Percentiles rank a stretch among this genome's conserved stretches.
phyloP scores from a whole-genome alignment of 2,329 filamentous ascomycete species.

The Diaporthe citriasiana region DNA sequence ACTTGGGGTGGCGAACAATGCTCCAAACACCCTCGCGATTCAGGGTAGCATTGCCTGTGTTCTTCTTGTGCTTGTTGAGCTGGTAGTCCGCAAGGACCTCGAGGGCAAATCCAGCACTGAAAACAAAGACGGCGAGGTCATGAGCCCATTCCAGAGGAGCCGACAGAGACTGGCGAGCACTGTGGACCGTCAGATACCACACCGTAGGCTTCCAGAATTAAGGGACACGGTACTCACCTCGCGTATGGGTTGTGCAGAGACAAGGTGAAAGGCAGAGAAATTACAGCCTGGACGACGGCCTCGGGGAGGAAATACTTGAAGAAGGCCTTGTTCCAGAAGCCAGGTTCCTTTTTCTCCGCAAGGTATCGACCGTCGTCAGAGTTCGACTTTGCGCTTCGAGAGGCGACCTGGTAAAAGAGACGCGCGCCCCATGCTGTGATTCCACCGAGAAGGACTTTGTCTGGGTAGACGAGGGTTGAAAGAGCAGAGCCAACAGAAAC shows the following conservation, averaged over 20 bases:
- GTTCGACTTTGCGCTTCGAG: slow-evolving; percentile 63
- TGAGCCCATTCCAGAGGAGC: slow-evolving; percentile 45
- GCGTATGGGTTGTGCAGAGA: slow-evolving; percentile 62
- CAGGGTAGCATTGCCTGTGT: slow-evolving; percentile 56
- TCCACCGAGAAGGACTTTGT: slow-evolving; percentile 68
- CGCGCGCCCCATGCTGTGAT: slow-evolving; percentile 71
- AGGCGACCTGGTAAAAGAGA: slow-evolving; percentile 67
- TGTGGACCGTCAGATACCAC: slow-evolving; percentile 29
- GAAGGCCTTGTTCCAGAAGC: slow-evolving; percentile 71
- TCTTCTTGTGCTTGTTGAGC: slow-evolving; percentile 63
- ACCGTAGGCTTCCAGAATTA: slow-evolving; percentile 44
- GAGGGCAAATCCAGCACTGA: slow-evolving; percentile 67
- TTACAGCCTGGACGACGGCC: slow-evolving; percentile 68
- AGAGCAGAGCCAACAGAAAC: slow-evolving; percentile 62
- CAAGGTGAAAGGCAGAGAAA: slow-evolving; percentile 69
- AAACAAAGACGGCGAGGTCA: slow-evolving; percentile 66
- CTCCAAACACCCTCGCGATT: slow-evolving; percentile 72
- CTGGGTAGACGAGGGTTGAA: slow-evolving; percentile 63
- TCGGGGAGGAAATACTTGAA: slow-evolving; percentile 70
- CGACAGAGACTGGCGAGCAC: slow-evolving; percentile 39
- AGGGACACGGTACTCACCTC: slow-evolving; percentile 52
- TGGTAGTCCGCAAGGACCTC: slow-evolving; percentile 71
- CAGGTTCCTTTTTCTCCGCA: slow-evolving; percentile 60
- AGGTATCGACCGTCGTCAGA: slow-evolving; percentile 70
- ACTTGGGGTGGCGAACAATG: slow-evolving; percentile 74